Conservation (phyloP, 1,139 yeast species). For the Pichia norvegensis region DNA sequence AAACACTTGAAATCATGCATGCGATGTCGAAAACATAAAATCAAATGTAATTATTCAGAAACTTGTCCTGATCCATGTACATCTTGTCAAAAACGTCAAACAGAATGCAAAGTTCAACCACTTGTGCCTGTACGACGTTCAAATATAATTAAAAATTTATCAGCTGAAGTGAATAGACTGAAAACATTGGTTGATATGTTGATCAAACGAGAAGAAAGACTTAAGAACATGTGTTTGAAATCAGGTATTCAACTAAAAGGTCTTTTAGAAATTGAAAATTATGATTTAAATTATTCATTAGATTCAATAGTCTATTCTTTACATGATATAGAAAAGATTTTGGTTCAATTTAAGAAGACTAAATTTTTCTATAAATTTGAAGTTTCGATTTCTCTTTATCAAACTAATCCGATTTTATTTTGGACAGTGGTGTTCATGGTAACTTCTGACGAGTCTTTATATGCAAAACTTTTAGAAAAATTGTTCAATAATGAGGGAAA, state of each 20-base stretch:
- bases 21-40: constrained; percentile 58
- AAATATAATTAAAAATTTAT: constrained; percentile 27
- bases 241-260: constrained; percentile 26
- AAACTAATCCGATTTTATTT: neutral
- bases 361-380: neutral
- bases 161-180: constrained; percentile 24
- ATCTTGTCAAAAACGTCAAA: constrained; percentile 44
- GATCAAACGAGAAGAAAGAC: constrained; percentile 18
- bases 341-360: neutral
- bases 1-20: constrained; percentile 51
- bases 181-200: constrained; percentile 26
- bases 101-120: constrained; percentile 45
- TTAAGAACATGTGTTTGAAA: constrained; percentile 20
- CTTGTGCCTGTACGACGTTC: constrained; percentile 33
- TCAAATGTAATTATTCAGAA: constrained; percentile 50
- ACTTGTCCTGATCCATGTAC: constrained; percentile 52
- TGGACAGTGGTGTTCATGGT: constrained; percentile 1
- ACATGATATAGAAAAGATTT: neutral
- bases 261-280: constrained; percentile 20
- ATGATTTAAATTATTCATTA: constrained; percentile 1
- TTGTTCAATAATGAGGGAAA: neutral
- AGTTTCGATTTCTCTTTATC: neutral
- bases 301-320: neutral
- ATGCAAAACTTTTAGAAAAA: neutral
- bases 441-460: neutral